These are phyloP conservation scores for Trichoderma virens DNA, from an alignment of 495 filamentous ascomycete genomes.

Conservation along the genomic window DNA sequence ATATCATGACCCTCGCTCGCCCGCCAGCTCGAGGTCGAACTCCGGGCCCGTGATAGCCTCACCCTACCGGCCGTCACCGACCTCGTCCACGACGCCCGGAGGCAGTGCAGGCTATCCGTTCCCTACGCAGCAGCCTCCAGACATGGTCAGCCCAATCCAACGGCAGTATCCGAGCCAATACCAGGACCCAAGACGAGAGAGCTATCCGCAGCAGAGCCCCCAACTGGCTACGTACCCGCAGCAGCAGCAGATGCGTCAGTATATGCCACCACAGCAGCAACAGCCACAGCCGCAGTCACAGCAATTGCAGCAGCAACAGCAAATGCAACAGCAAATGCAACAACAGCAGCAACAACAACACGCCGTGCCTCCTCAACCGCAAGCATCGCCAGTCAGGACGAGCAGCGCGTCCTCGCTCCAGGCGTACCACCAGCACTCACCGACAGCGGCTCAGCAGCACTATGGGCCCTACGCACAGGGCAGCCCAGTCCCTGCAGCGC, in stretches of 20 bases:
- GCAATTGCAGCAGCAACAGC: conserved; percentile 26
- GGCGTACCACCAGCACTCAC: conserved; percentile 40
- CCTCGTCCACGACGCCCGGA: conserved; percentile 30
- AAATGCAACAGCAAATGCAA: not conserved
- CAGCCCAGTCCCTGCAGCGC: conserved; percentile 43
- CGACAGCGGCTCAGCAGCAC: conserved; percentile 43
- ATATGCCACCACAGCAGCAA: conserved; percentile 22
- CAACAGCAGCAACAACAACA: conserved; percentile 27
- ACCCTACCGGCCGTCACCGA: conserved; percentile 44
- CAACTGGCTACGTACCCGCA: conserved; percentile 28
- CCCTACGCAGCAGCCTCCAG: conserved; percentile 42
- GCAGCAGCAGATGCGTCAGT: conserved; percentile 29
- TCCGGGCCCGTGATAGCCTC: conserved; percentile 33
- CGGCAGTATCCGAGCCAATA: conserved; percentile 38
- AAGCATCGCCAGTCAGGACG: conserved; percentile 42
- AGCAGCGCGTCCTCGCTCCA: conserved; percentile 36
- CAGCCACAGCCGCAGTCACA: conserved; percentile 11
- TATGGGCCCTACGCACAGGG: conserved; percentile 42
- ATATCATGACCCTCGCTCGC: conserved; percentile 43
- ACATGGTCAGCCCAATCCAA: conserved; percentile 43
- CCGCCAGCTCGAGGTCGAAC: conserved; percentile 31
- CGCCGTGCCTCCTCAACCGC: conserved; percentile 42
- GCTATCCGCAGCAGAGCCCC: conserved; percentile 38
- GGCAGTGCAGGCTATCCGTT: conserved; percentile 47
- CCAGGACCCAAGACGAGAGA: conserved; percentile 33